phyloP scores from a whole-genome alignment of 2,329 filamentous ascomycete species.

The Seiridium cupressi region DNA sequence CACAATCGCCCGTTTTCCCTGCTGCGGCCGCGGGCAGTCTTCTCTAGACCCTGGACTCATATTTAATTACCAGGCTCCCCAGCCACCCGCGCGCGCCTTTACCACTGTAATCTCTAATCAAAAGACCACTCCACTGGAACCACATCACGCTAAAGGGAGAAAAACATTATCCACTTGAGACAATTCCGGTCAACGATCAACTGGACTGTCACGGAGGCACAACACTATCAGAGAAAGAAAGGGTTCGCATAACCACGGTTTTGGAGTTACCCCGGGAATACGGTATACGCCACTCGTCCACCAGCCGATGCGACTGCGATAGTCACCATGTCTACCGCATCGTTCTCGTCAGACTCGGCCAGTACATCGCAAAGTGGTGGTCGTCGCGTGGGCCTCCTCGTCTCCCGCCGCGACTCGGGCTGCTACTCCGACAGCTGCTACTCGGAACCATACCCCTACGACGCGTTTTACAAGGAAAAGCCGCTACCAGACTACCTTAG shows the following conservation, averaged over 20 bases:
- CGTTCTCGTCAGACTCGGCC: background rate
- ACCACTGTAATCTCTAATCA: slow-evolving; percentile 2
- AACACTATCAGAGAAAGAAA: too few relatives aligned
- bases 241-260: too few relatives aligned
- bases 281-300: background rate
- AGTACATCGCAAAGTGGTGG: background rate
- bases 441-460: background rate
- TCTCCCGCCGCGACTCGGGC: background rate
- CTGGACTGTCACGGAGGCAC: background rate
- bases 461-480: slow-evolving; percentile 4
- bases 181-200: background rate
- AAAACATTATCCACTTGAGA: background rate
- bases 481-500: background rate
- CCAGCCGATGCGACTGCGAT: background rate
- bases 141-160: too few relatives aligned
- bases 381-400: background rate
- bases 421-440: background rate
- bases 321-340: background rate
- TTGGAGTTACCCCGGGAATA: too few relatives aligned
- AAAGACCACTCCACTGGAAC: background rate
- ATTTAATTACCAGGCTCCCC: background rate
- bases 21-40: background rate
- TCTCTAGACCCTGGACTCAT: background rate
- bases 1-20: background rate
- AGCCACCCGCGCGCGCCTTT: background rate